These are phyloP conservation scores for Agrocybe pediades DNA, from an alignment of 768 basidiomycete species.

Conservation along the genomic window DNA sequence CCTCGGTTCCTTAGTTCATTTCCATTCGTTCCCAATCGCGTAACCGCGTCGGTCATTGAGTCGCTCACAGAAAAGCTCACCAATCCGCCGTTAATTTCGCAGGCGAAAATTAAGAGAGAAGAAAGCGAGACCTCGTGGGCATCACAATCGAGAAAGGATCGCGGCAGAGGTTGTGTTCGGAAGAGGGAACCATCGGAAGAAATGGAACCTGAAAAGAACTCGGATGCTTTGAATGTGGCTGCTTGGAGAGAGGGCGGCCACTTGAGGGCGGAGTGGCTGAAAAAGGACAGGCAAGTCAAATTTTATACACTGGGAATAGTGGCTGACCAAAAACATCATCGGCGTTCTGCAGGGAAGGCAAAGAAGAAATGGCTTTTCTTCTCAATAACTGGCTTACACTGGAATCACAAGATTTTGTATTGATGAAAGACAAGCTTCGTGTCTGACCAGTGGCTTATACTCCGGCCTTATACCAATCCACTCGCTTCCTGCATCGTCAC, in stretches of 20 bases:
- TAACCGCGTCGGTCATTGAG: conserved; percentile 51
- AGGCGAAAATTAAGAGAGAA: conserved; percentile 42
- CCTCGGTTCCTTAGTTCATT: conserved; percentile 54
- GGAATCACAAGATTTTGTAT: conserved; percentile 51
- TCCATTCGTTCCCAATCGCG: conserved; percentile 66
- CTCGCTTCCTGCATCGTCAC: conserved; percentile 6
- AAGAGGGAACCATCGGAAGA: conserved; percentile 41
- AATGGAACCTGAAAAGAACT: conserved; percentile 25
- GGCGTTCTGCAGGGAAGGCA: conserved; percentile 46
- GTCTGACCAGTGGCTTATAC: conserved; percentile 38
- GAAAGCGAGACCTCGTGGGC: conserved; percentile 39
- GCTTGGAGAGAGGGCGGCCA: conserved; percentile 57
- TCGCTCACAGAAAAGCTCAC: conserved; percentile 54
- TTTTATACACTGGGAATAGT: conserved; percentile 9
- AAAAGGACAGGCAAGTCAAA: conserved; percentile 50
- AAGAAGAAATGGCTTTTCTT: conserved; percentile 54
- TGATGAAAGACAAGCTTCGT: conserved; percentile 54
- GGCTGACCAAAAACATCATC: conserved; percentile 13
- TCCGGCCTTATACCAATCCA: conserved; percentile 2
- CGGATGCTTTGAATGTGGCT: conserved; percentile 35
- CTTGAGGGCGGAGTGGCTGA: conserved; percentile 57
- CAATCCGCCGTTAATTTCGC: conserved; percentile 31
- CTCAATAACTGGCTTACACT: conserved; percentile 50
- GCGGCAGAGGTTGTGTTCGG: conserved; percentile 34
- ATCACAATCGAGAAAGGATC: conserved; percentile 33